Evolutionary conservation across 1,284 basidiomycete genomes (phyloP), one percentile per base, ranked within the genome.

Genomic region (Cryptococcus depauperatus): DNA sequence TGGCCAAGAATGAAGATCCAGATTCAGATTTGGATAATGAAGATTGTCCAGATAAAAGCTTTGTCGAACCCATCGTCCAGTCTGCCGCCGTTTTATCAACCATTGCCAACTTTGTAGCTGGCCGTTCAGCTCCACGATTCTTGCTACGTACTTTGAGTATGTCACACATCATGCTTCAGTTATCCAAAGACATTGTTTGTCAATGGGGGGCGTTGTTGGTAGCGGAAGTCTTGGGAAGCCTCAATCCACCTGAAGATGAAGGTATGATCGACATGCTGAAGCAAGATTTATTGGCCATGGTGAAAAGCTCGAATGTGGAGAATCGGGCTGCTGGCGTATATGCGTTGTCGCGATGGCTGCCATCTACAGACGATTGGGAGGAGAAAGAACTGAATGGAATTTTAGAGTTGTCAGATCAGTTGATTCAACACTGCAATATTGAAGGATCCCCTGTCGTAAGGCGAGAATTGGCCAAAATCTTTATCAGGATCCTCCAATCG

Each of bases 121-220:
- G 49, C 9, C 45, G 51, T 13, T 28, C 46, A 22, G 51, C 52
- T 1, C 48, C 57, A 2, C 35, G 35, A 22, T 61, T 62, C 41
- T 45, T 55, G 9, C 13, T 37, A 11, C 40, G 51, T 4, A 50
- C 54, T 3, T 50, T 64, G 11, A 29, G 38, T 9, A 35, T 57
- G 40, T 46, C 50, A 1, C 28, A 41, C 3, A 44, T 45, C 11
- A 64, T 64, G 62, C 33, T 62, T 8, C 30, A 43, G 6, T 41
- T 42, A 11, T 33, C 48, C 3, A 28, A 18, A 8, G 40, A 42
- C 18, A 42, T 62, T 26, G 47, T 62, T 6, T 46, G 52, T 29
- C 62, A 64, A 41, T 64, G 62, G 62, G 62, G 62, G 9, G 58
- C 62, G 9, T 32, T 64, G n/a, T 37, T 64, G 28, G 37, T 54